Conservation (phyloP, 352 stramenopile species). For the Albugo candida region DNA sequence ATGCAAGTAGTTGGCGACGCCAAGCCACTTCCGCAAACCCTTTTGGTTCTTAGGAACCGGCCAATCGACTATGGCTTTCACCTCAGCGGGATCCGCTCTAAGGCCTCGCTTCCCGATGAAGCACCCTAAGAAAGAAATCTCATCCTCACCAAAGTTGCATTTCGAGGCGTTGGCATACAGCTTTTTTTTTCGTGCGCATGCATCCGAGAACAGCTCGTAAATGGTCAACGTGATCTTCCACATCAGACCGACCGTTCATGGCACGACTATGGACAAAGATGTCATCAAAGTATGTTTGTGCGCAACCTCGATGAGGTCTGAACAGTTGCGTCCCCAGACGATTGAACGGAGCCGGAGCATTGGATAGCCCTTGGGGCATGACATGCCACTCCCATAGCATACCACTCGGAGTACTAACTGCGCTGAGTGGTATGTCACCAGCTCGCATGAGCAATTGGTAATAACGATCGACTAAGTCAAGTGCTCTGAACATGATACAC, state of each 20-base stretch:
- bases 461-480: no score
- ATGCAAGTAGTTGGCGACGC: neutral
- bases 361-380: no score
- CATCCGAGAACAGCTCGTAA: slow-evolving; percentile 7
- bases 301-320: neutral
- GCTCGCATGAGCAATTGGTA: no score
- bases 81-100: slow-evolving; percentile 7
- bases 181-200: slow-evolving; percentile 4
- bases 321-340: slow-evolving; percentile 9
- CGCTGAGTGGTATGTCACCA: no score
- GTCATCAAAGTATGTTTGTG: slow-evolving; percentile 13
- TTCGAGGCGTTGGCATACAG: slow-evolving; percentile 14
- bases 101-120: slow-evolving; percentile 8
- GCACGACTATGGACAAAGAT: slow-evolving; percentile 11
- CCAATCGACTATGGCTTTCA: slow-evolving; percentile 6
- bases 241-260: no score
- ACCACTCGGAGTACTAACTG: no score
- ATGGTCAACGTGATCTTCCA: slow-evolving; percentile 6
- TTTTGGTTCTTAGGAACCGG: slow-evolving; percentile 4
- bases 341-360: slow-evolving; percentile 9
- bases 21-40: slow-evolving; percentile 1
- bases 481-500: slow-evolving; percentile 5
- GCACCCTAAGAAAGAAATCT: slow-evolving; percentile 14
- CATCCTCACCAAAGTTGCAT: slow-evolving; percentile 8
- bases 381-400: no score